phyloP scores from a whole-genome alignment of 768 basidiomycete species.

The Calocybe gangraenosa region DNA sequence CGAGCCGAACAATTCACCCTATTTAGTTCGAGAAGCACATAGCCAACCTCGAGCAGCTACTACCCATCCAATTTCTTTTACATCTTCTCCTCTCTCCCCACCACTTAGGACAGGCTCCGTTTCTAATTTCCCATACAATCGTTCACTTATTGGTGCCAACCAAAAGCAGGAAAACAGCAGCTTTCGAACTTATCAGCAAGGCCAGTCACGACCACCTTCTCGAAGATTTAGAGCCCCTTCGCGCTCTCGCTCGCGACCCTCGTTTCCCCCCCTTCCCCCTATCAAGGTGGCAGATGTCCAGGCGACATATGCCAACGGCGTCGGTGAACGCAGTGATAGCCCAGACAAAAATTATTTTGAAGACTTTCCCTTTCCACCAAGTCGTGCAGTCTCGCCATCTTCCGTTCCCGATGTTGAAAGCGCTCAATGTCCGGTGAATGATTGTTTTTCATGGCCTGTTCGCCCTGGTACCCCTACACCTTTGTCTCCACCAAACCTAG shows the following conservation, averaged over 20 bases:
- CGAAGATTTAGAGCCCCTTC: too few species aligned
- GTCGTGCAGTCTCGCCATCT: neutral
- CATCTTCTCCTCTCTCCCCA: neutral
- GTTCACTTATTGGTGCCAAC: too few species aligned
- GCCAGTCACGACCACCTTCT: too few species aligned
- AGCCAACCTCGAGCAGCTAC: too few species aligned
- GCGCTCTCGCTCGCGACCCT: neutral
- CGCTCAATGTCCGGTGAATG: neutral
- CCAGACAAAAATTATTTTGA: neutral
- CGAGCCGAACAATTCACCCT: too few species aligned
- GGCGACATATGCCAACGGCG: neutral
- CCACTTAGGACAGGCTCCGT: neutral
- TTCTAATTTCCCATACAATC: neutral
- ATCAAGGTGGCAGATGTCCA: neutral
- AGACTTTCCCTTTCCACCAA: neutral
- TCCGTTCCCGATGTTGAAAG: neutral
- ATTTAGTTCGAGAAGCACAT: too few species aligned
- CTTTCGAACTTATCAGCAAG: too few species aligned
- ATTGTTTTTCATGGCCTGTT: neutral
- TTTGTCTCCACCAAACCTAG: neutral
- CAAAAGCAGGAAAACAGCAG: too few species aligned
- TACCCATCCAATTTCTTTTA: too few species aligned
- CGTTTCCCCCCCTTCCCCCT: too few species aligned
- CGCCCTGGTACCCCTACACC: constrained; percentile 6
- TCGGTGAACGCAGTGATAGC: constrained; percentile 2